Evolutionary conservation across 768 basidiomycete species (phyloP).

Genomic region (Leccinum variicolor): DNA sequence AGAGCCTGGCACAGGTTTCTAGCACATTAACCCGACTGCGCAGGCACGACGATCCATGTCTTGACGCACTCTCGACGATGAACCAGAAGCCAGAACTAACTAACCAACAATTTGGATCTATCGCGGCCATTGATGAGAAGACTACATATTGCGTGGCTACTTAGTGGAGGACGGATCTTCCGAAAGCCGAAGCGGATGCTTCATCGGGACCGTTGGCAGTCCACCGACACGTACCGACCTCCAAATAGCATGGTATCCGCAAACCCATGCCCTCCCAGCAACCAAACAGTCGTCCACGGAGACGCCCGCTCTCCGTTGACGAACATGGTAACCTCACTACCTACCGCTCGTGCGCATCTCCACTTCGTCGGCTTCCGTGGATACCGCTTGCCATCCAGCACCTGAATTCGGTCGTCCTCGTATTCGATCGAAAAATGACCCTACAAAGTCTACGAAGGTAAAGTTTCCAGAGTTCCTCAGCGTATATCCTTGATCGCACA

Average conservation of each 20-base stretch:
- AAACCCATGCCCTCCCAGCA: neutral
- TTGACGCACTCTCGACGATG: too few relatives aligned
- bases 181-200: neutral
- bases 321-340: neutral
- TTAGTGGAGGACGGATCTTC: neutral
- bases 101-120: neutral
- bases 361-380: constrained; percentile 63
- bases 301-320: neutral
- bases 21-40: too few relatives aligned
- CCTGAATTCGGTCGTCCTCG: constrained; percentile 50
- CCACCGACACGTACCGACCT: neutral
- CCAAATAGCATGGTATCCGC: neutral
- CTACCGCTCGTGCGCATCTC: constrained; percentile 42
- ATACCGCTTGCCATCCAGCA: constrained; percentile 75
- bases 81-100: too few relatives aligned
- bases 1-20: too few relatives aligned
- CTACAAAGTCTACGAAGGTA: constrained; percentile 46
- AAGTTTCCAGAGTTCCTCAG: neutral
- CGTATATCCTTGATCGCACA: neutral
- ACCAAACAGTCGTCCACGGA: neutral
- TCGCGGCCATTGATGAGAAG: neutral
- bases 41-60: too few relatives aligned
- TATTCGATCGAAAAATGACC: constrained; percentile 43
- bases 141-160: neutral
- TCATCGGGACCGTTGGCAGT: neutral